Evolutionary conservation across 176 grass and related monocot species (phyloP).

Genomic region (Ampelocalamus luodianensis): DNA sequence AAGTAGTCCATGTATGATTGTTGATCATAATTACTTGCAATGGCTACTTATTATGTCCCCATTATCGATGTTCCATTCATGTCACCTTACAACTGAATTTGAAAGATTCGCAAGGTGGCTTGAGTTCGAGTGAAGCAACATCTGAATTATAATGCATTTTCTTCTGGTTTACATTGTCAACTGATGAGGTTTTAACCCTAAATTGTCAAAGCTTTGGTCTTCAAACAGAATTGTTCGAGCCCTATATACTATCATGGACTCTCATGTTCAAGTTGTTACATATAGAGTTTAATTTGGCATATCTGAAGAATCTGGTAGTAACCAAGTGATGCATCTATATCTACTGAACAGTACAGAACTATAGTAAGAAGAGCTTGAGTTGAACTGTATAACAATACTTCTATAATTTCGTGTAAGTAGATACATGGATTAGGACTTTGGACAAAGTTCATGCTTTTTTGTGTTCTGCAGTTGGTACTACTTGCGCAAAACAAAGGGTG

Average conservation of each 20-base stretch:
- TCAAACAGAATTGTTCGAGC: background rate
- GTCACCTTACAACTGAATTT: background rate
- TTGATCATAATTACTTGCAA: background rate
- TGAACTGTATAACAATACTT: background rate
- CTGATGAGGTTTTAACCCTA: conserved; percentile 11
- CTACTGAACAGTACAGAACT: background rate
- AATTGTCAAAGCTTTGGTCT: background rate
- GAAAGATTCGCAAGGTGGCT: background rate
- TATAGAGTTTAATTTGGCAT: conserved; percentile 8
- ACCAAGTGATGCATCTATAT: background rate
- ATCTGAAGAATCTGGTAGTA: conserved; percentile 22
- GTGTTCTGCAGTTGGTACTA: background rate
- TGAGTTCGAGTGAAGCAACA: too few species aligned
- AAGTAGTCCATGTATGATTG: background rate
- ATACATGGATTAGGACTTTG: background rate
- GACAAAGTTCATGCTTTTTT: conserved; percentile 18
- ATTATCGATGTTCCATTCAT: background rate
- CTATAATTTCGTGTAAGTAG: background rate
- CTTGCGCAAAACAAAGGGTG: background rate
- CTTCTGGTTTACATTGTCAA: background rate
- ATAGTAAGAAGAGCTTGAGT: background rate
- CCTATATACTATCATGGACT: background rate
- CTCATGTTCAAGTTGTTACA: conserved; percentile 13
- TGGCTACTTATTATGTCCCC: background rate
- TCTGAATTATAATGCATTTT: background rate